Evolutionary conservation across 768 basidiomycete species (phyloP).

Genomic region (Russula ochroleuca): DNA sequence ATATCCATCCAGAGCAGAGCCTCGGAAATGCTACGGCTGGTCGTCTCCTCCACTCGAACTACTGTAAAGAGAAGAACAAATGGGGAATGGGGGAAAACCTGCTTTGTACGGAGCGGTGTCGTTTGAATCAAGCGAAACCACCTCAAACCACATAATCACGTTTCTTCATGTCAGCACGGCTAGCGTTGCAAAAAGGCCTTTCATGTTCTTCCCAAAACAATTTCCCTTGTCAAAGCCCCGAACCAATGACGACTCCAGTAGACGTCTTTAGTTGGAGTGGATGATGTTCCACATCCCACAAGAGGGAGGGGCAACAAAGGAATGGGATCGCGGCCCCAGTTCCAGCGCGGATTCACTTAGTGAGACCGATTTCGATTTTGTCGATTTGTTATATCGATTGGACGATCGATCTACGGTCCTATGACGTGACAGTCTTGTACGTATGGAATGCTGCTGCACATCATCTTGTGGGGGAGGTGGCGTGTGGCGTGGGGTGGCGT

Average conservation of each 20-base stretch:
- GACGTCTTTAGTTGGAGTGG: neutral
- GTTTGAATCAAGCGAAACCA: too few relatives aligned
- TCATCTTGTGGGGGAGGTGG: neutral
- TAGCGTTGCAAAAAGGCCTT: too few relatives aligned
- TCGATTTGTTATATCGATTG: neutral
- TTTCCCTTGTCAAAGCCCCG: too few relatives aligned
- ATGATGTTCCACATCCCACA: neutral
- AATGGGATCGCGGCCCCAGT: neutral
- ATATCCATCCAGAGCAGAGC: neutral
- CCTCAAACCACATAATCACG: neutral
- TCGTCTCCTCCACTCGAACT: neutral
- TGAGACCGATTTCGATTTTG: neutral
- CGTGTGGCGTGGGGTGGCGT: neutral
- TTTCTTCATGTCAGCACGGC: neutral
- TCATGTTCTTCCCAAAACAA: too few relatives aligned
- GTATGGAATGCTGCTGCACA: neutral
- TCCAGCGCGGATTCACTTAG: neutral
- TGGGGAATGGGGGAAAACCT: neutral
- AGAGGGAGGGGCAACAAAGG: neutral
- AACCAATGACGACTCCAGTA: too few relatives aligned
- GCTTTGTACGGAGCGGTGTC: neutral
- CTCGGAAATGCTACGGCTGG: neutral
- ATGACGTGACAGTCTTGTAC: too few relatives aligned
- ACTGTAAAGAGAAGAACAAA: neutral
- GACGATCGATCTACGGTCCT: neutral